phyloP scores from a whole-genome alignment of 2,329 filamentous ascomycete species.

The Magnaporthales sp. region DNA sequence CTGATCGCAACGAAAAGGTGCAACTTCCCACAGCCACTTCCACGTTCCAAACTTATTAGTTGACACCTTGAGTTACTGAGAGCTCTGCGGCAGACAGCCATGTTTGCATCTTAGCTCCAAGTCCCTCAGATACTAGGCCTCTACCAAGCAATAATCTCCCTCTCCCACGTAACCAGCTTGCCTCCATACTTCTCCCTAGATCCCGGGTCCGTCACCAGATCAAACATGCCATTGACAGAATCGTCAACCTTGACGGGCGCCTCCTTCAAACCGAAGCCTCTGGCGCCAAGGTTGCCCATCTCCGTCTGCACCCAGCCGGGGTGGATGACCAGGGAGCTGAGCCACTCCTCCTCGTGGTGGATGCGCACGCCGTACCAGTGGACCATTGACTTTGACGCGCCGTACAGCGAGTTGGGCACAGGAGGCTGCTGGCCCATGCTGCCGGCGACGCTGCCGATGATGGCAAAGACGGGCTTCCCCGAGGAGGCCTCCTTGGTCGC shows the following conservation, averaged over 20 bases:
- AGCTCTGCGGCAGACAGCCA: not conserved
- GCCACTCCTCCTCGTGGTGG: conserved; percentile 4
- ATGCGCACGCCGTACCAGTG: conserved; percentile 17
- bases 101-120: no score
- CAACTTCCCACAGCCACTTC: no score
- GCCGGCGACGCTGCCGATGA: conserved; percentile 25
- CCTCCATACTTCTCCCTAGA: not conserved
- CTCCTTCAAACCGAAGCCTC: not conserved
- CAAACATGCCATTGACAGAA: not conserved
- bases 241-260: not conserved
- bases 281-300: not conserved
- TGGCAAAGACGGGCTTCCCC: conserved; percentile 23
- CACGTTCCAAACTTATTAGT: no score
- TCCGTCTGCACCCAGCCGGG: conserved; percentile 2
- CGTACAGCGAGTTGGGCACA: conserved; percentile 23
- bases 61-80: not conserved
- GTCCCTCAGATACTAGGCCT: not conserved
- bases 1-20: no score
- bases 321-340: not conserved
- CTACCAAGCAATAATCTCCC: not conserved
- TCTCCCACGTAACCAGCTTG: not conserved
- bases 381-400: conserved; percentile 23
- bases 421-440: conserved; percentile 17
- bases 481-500: not conserved
- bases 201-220: not conserved